Percentiles rank a stretch among this genome's conserved stretches.
Evolutionary conservation across 495 filamentous ascomycete genomes (phyloP).

Genomic region (Penicillium mononematosum): DNA sequence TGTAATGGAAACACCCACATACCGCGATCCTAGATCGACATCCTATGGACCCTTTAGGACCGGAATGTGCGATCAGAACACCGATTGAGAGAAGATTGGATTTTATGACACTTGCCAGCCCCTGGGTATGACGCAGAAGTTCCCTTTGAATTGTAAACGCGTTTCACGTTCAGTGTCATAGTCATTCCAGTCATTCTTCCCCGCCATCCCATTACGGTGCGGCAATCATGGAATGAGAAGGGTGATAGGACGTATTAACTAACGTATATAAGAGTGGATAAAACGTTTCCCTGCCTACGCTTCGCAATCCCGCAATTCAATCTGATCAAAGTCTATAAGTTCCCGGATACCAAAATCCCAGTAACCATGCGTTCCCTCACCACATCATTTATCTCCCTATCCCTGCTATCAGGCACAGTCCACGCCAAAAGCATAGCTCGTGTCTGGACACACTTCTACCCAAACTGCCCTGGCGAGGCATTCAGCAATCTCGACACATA

Average conservation of each 20-base stretch:
- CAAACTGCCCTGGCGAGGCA: slow-evolving; percentile 32
- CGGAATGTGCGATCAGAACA: slow-evolving; percentile 24
- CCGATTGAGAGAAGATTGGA: slow-evolving; percentile 4
- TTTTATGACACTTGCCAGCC: slow-evolving; percentile 20
- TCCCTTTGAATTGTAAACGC: slow-evolving; percentile 5
- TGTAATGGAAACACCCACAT: slow-evolving; percentile 21
- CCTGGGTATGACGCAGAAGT: slow-evolving; percentile 25
- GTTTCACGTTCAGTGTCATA: slow-evolving; percentile 20
- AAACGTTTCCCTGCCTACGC: not conserved
- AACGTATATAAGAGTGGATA: slow-evolving; percentile 19
- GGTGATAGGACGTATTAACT: not conserved
- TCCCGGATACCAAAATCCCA: not conserved
- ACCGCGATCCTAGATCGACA: slow-evolving; percentile 23
- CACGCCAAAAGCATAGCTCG: slow-evolving; percentile 29
- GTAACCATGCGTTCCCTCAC: slow-evolving; percentile 25
- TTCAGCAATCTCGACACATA: slow-evolving; percentile 27
- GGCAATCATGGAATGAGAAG: slow-evolving; percentile 12
- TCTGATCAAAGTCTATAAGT: not conserved
- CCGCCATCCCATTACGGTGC: slow-evolving; percentile 25
- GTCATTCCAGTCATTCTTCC: slow-evolving; percentile 25
- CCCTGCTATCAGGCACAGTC: slow-evolving; percentile 28
- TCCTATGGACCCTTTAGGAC: slow-evolving; percentile 1
- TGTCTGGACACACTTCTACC: slow-evolving; percentile 41
- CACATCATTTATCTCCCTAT: slow-evolving; percentile 16
- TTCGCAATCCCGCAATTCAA: not conserved